Evolutionary conservation across 2,329 filamentous ascomycete genomes (phyloP), one percentile per base, ranked within the genome.

Genomic region (Aureobasidium sp.): DNA sequence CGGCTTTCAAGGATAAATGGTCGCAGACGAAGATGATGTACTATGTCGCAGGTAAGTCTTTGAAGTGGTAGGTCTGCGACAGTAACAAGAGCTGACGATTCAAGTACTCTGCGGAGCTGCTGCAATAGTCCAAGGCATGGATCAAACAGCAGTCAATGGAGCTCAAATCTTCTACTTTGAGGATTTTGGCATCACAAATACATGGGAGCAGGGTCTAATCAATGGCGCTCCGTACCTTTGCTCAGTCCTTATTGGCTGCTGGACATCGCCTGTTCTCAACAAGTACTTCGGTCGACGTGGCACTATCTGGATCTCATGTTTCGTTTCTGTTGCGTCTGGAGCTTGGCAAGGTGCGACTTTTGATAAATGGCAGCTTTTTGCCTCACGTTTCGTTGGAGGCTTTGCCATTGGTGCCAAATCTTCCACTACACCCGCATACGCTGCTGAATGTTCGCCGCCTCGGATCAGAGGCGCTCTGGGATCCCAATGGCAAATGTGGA

Each of bases 1-100:
- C 88, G 68, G 85, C 84, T 64, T 91, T 88, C 88, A 82, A 80
- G 6, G 87, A 91, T 84, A 90, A 65, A 64, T 82, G 80, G 80
- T 74, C 73, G 7, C 80, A 82, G 64, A 79, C 81, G 2, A 66
- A 64, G 48, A 65, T 75, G 20, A 72, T 83, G 14, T 82, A 82
- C 68, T 76, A 78, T 63, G 81, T 79, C 8, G 79, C 82, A 64
- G 75, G 79, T 80, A 68, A 65, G 76, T 72, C 7, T 17, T 1
- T 17, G 25, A 9, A 15, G 3, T 42, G 6, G 5, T 29, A 25
- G 1, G 12, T 20, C 27, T 15, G 22, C 29, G 31, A 2, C 5
- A 29, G 8, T 15, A 31, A 8, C 12, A 22, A 1, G 9, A 22
- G 22, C 42, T 59, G 15, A 59, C 9, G 11, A 11, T 45, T 5